These are phyloP conservation scores for Arctium lappa DNA, from an alignment of 129 eudicot genomes.

Conservation along the genomic window DNA sequence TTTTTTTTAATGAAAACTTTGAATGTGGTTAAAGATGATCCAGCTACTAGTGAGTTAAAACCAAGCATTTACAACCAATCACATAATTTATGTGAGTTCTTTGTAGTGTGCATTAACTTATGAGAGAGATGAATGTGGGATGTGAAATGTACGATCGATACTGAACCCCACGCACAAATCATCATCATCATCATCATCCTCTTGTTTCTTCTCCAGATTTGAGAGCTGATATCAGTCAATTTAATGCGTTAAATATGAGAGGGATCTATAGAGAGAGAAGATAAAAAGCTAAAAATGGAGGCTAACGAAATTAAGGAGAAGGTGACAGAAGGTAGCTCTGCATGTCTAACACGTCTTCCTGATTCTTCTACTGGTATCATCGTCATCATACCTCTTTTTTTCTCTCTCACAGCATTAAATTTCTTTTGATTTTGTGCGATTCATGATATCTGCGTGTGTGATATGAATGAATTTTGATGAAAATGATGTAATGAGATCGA, in stretches of 20 bases:
- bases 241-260: conserved; percentile 14
- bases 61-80: not conserved
- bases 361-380: conserved; percentile 21
- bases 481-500: not conserved
- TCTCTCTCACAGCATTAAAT: conserved; percentile 34
- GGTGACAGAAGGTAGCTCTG: conserved; percentile 35
- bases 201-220: conserved; percentile 11
- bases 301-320: conserved; percentile 28
- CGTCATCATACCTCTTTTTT: conserved; percentile 1
- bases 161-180: conserved; percentile 24
- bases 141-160: conserved; percentile 4
- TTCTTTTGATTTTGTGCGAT: not conserved
- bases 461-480: not conserved
- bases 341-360: conserved; percentile 44
- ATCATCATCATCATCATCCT: conserved; percentile 3
- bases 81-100: not conserved
- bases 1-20: not conserved
- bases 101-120: not conserved
- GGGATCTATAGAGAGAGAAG: conserved; percentile 4
- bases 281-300: conserved; percentile 16
- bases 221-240: conserved; percentile 14
- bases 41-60: not conserved
- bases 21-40: not conserved
- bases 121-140: not conserved
- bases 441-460: conserved; percentile 9